Conservation (phyloP, 768 basidiomycete genomes). For the Pisolithus albus region DNA sequence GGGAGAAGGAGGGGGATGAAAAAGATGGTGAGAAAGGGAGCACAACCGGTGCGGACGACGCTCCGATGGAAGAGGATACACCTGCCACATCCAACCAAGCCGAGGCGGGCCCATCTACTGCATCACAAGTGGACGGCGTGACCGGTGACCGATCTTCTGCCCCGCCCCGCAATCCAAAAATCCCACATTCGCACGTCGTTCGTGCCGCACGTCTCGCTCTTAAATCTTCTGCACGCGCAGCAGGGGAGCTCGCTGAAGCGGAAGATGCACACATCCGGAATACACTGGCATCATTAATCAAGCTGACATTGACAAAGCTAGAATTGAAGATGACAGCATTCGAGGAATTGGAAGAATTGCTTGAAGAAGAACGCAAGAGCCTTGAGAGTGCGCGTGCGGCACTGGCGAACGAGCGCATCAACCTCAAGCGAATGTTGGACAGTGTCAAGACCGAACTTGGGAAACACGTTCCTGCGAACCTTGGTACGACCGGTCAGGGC, state of each 20-base stretch:
- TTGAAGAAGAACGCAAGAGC: slow-evolving; percentile 84
- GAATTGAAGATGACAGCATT: slow-evolving; percentile 94
- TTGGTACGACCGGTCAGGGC: slow-evolving; percentile 60
- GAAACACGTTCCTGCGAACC: slow-evolving; percentile 37
- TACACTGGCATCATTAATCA: slow-evolving; percentile 77
- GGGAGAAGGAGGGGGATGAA: slow-evolving; percentile 16
- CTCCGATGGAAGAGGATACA: slow-evolving; percentile 29
- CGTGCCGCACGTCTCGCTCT: slow-evolving; percentile 86
- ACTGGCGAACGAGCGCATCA: slow-evolving; percentile 72
- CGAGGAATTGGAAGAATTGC: slow-evolving; percentile 84
- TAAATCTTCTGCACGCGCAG: slow-evolving; percentile 82
- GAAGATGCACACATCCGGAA: slow-evolving; percentile 78
- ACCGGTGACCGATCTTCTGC: slow-evolving; percentile 36
- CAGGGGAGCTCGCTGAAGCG: slow-evolving; percentile 67
- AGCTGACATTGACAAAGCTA: slow-evolving; percentile 78
- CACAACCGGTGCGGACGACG: slow-evolving; percentile 39
- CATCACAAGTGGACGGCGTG: slow-evolving; percentile 34
- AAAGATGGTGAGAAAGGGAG: slow-evolving; percentile 30
- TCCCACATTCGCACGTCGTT: slow-evolving; percentile 69
- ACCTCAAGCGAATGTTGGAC: slow-evolving; percentile 67
- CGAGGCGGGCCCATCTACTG: slow-evolving; percentile 9
- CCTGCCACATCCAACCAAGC: slow-evolving; percentile 4
- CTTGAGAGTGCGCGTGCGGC: slow-evolving; percentile 79
- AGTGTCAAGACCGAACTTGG: slow-evolving; percentile 57
- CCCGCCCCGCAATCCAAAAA: slow-evolving; percentile 24